Percentiles rank a stretch among this genome's conserved stretches.
These are phyloP conservation scores for Perkinsela sp. DNA, from an alignment of 208 protist genomes.

Conservation along the genomic window DNA sequence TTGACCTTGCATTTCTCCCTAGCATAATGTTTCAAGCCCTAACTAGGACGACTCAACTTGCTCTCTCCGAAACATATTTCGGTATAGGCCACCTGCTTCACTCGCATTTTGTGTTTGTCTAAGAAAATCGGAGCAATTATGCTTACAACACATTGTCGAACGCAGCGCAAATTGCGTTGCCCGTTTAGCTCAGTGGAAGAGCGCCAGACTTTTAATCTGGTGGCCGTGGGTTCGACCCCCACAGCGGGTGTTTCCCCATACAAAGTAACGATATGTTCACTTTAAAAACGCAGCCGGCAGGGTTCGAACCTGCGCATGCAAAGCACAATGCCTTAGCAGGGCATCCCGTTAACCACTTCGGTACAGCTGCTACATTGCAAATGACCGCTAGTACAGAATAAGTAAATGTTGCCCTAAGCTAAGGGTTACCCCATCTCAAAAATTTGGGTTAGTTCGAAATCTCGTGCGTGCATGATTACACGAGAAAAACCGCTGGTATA, in stretches of 20 bases:
- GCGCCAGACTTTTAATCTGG: constrained; percentile 1
- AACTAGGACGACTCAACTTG: no score
- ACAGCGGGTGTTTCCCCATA: not conserved
- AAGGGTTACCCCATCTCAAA: not conserved
- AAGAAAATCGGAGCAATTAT: no score
- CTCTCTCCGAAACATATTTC: no score
- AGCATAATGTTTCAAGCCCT: no score
- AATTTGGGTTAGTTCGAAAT: not conserved
- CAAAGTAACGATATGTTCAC: not conserved
- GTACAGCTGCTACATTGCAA: not conserved
- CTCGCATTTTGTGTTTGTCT: no score
- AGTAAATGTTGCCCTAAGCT: no score
- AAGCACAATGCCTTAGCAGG: not conserved
- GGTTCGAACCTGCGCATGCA: constrained; percentile 1
- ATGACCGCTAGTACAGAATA: not conserved
- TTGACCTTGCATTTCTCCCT: no score
- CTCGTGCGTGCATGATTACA: not conserved
- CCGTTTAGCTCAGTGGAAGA: constrained; percentile 1
- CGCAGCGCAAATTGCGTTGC: no score
- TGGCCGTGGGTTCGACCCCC: not conserved
- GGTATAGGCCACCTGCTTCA: no score
- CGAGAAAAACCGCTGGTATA: not conserved
- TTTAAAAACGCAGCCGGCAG: not conserved
- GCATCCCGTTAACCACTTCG: constrained; percentile 1
- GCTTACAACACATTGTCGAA: no score